Evolutionary conservation across 176 grass and related monocot genomes (phyloP).

Genomic region (Saccharum officinarum): DNA sequence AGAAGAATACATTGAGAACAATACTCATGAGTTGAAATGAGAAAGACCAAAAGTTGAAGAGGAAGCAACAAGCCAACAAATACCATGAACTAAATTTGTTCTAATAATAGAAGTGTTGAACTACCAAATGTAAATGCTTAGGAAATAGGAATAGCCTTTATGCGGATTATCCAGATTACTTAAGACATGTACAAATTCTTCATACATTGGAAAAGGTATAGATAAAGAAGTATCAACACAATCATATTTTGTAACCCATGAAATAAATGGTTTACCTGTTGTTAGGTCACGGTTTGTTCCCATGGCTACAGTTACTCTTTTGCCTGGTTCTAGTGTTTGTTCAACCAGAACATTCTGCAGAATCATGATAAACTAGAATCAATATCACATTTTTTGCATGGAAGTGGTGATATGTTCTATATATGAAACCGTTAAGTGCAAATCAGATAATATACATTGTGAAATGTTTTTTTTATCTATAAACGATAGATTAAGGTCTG

Average conservation of each 20-base stretch:
- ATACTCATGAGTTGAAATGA: background rate
- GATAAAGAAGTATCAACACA: background rate
- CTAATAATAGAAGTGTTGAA: background rate
- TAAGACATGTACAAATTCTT: conserved; percentile 6
- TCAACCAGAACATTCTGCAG: conserved; percentile 82
- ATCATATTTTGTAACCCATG: conserved; percentile 10
- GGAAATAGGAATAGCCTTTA: background rate
- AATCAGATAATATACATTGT: background rate
- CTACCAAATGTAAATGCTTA: conserved; percentile 11
- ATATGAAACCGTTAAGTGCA: conserved; percentile 9
- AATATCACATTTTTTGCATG: conserved; percentile 13
- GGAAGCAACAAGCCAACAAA: background rate
- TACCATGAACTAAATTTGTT: background rate
- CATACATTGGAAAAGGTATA: background rate
- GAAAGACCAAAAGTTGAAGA: conserved; percentile 2
- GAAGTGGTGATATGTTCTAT: conserved; percentile 10
- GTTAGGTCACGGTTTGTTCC: conserved; percentile 72
- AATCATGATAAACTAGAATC: conserved; percentile 33
- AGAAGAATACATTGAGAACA: background rate
- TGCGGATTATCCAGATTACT: conserved; percentile 4
- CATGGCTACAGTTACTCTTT: conserved; percentile 90
- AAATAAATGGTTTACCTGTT: conserved; percentile 56
- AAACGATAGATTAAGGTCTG: conserved; percentile 16
- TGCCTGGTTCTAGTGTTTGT: conserved; percentile 74
- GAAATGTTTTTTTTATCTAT: conserved; percentile 21